Conservation (phyloP, 2,329 filamentous ascomycete species). For the Colletotrichum eremochloae region DNA sequence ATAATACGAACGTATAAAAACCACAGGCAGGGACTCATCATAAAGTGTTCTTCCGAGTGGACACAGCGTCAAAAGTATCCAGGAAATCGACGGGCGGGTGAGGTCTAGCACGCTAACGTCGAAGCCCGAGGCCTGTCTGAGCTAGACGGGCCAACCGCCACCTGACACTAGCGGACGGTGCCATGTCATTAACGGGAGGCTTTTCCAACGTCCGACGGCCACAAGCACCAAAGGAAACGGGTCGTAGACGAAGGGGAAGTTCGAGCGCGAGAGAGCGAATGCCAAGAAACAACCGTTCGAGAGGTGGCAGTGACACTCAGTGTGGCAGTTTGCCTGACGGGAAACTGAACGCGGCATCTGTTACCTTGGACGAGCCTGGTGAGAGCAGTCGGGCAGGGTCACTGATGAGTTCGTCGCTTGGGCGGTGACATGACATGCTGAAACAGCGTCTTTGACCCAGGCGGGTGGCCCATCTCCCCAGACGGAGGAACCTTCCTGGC, state of each 20-base stretch:
- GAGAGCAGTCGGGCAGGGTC: conserved; percentile 4
- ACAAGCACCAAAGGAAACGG: neutral
- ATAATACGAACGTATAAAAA: neutral
- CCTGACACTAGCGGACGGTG: conserved; percentile 9
- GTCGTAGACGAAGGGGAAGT: conserved; percentile 8
- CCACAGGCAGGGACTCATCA: neutral
- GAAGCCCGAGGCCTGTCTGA: conserved; percentile 11
- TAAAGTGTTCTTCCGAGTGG: neutral
- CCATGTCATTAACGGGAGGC: neutral
- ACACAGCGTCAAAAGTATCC: neutral
- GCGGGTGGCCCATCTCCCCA: conserved; percentile 3
- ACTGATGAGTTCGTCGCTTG: conserved; percentile 33
- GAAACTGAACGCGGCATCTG: neutral
- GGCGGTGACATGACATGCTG: conserved; percentile 17
- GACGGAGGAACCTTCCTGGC: conserved; percentile 18
- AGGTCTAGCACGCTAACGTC: neutral
- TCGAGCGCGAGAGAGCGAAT: conserved; percentile 19
- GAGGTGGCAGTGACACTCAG: conserved; percentile 16
- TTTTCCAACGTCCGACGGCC: conserved; percentile 5
- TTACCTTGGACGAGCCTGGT: neutral
- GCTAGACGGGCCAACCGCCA: conserved; percentile 7
- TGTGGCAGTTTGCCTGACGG: conserved; percentile 7
- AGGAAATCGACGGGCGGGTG: neutral
- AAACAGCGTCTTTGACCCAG: conserved; percentile 30
- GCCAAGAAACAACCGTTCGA: conserved; percentile 24